A percentile compares a stretch with the other conserved stretches of the same genome.
phyloP scores from a whole-genome alignment of 805 yeast species.

The Lipomyces sp. region DNA sequence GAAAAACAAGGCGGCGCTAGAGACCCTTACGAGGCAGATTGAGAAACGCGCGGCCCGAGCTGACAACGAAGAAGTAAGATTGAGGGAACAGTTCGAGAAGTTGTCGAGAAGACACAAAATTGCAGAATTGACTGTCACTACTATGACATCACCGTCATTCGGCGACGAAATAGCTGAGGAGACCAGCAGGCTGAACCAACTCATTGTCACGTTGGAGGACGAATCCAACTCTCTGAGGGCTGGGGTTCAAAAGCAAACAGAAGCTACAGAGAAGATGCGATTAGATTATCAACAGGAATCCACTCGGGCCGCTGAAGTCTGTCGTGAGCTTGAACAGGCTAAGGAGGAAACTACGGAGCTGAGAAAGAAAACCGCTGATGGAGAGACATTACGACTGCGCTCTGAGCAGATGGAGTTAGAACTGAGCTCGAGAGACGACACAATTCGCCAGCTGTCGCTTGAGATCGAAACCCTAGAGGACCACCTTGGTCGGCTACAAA shows the following conservation, averaged over 20 bases:
- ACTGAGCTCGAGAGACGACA: constrained; percentile 41
- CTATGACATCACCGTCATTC: background rate
- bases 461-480: constrained; percentile 44
- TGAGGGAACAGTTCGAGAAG: constrained; percentile 40
- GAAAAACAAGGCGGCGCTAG: constrained; percentile 29
- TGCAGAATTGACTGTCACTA: constrained; percentile 17
- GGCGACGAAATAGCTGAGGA: constrained; percentile 26
- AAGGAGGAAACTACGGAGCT: constrained; percentile 38
- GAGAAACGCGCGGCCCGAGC: constrained; percentile 41
- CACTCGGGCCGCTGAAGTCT: constrained; percentile 43
- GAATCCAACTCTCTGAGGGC: constrained; percentile 51
- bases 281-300: constrained; percentile 43
- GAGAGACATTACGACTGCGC: constrained; percentile 42
- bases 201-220: constrained; percentile 53
- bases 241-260: constrained; percentile 53
- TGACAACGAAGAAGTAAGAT: constrained; percentile 36
- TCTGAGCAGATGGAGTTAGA: constrained; percentile 43
- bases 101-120: constrained; percentile 30
- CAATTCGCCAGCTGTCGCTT: constrained; percentile 40
- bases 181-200: constrained; percentile 49
- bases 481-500: constrained; percentile 40
- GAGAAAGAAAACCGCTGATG: constrained; percentile 37
- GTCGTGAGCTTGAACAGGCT: constrained; percentile 43
- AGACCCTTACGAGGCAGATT: constrained; percentile 35
- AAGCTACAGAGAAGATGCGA: constrained; percentile 63